These are phyloP conservation scores for Trichoderma semiorbis DNA, from an alignment of 2,329 filamentous ascomycete species.

Conservation along the genomic window DNA sequence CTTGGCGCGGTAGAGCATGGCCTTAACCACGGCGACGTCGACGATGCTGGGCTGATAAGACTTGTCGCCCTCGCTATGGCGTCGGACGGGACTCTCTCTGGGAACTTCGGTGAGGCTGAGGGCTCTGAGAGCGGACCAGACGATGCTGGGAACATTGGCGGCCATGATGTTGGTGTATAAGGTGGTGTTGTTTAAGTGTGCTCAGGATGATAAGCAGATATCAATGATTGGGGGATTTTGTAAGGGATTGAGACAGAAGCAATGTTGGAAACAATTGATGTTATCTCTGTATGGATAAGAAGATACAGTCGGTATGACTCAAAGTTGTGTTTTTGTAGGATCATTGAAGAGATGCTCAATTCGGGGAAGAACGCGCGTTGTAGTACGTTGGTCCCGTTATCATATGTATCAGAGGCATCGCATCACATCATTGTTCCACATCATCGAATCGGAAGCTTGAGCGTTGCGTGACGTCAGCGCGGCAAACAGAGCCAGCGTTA, in stretches of 20 bases:
- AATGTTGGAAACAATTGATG: background rate
- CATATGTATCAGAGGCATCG: background rate
- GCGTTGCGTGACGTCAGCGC: slow-evolving; percentile 6
- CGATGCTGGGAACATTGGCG: background rate
- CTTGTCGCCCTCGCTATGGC: background rate
- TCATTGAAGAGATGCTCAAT: background rate
- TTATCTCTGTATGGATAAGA: background rate
- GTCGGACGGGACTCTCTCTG: background rate
- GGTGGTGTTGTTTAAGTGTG: background rate
- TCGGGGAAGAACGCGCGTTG: background rate
- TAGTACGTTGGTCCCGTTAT: background rate
- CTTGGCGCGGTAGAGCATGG: slow-evolving; percentile 42
- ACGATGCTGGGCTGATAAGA: slow-evolving; percentile 37
- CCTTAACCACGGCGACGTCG: slow-evolving; percentile 50
- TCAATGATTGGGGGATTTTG: background rate
- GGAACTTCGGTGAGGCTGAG: background rate
- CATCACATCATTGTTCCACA: background rate
- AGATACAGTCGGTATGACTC: background rate
- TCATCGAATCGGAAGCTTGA: background rate
- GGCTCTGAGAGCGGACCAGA: slow-evolving; percentile 9
- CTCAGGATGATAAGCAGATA: background rate
- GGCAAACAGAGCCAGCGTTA: background rate
- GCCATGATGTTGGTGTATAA: background rate
- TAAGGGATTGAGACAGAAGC: background rate
- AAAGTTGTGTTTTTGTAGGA: background rate